Conservation (phyloP, 2,329 filamentous ascomycete species). For the Alternaria arbusti region DNA sequence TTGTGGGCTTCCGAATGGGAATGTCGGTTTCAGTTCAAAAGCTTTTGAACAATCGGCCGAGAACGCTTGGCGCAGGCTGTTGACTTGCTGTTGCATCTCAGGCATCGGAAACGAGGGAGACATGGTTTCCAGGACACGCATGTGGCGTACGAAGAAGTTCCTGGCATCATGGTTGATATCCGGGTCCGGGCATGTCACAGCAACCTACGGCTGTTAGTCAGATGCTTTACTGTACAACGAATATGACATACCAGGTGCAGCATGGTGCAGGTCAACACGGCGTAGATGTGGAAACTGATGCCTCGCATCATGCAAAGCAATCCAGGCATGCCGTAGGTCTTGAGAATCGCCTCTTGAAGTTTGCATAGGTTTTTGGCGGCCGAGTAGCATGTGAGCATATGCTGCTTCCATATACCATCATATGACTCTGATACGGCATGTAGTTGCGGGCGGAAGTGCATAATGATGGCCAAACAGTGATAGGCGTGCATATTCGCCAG, state of each 20-base stretch:
- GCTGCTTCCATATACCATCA: constrained; percentile 82
- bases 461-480: constrained; percentile 82
- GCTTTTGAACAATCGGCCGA: constrained; percentile 83
- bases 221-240: background rate
- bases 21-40: constrained; percentile 86
- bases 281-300: constrained; percentile 95
- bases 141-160: constrained; percentile 89
- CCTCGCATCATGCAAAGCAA: constrained; percentile 91
- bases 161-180: constrained; percentile 84
- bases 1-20: constrained; percentile 83
- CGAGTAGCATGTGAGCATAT: constrained; percentile 85
- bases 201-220: constrained; percentile 66
- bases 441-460: constrained; percentile 87
- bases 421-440: constrained; percentile 75
- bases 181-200: constrained; percentile 90
- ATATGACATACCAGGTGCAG: constrained; percentile 80
- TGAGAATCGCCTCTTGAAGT: constrained; percentile 81
- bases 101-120: constrained; percentile 84
- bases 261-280: constrained; percentile 87
- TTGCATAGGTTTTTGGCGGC: constrained; percentile 86
- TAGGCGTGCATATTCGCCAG: constrained; percentile 89
- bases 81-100: constrained; percentile 88
- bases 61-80: constrained; percentile 87
- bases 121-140: constrained; percentile 89
- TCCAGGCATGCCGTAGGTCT: constrained; percentile 77